Base-by-base conservation (phyloP, 2,329 filamentous ascomycete genomes). In the Clathrospora elynae region DNA sequence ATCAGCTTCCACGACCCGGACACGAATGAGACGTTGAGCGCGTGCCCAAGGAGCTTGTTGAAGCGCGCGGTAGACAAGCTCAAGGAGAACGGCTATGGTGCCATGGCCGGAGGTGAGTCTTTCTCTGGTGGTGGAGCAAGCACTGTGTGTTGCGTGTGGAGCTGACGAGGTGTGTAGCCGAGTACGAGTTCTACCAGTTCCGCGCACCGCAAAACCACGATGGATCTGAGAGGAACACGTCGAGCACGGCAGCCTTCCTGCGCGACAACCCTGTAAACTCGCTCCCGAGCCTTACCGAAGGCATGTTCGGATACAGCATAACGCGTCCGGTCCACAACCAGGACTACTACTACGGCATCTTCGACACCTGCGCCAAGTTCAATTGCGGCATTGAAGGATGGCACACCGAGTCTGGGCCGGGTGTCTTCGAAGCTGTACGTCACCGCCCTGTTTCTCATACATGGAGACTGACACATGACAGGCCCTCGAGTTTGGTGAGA, bases 181-280 rank as follows among this genome's bases (percentile, higher is more conserved):
- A 96, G 69, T 96, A 93, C 74, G 91, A 96, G 62, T 96, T 96
- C 79, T 96, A 86, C 76, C 89, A 93, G 63, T 96, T 95, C 73
- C 81, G 84, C 61, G 82, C 82, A 4, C 90, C 90, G 7, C 62
- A 67, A 38, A 53, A 74, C 12, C 63, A 75, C 24, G 71, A 75
- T 13, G 70, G 75, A 19, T 66, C 76, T 13, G 78, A 84, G 64
- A 75, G 78, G 45, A 84, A 83, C 52, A 80, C 79, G 6, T 83
- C 85, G 19, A 84, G 87, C 0, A 87, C 89, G 1, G 87, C 89
- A 16, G 73, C 79, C 6, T 95, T 88, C 68, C 80, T 95, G 24
- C 79, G 82, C 61, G 75, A 85, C 5, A 90, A 95, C 67, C 80
- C 88, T 0, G 83, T 87, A 10, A 76, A 85, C 34, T 71, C 83